Evolutionary conservation across 2,329 filamentous ascomycete genomes (phyloP).

Genomic region (Raffaelea ambrosiae): DNA sequence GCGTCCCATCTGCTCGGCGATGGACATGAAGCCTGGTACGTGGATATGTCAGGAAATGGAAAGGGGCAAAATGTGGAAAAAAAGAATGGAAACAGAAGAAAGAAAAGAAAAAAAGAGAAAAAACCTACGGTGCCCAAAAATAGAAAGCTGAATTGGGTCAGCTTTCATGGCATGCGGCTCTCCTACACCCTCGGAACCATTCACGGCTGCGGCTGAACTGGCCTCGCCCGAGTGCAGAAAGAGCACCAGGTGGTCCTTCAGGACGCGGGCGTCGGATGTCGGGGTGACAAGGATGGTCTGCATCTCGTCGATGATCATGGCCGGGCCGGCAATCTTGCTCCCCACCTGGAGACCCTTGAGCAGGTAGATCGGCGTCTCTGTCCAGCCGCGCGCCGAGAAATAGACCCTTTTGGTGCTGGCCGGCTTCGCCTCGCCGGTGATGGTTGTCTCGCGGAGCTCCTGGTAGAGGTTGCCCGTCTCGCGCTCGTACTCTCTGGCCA

Average conservation of each 20-base stretch:
- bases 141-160: constrained; percentile 68
- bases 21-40: constrained; percentile 83
- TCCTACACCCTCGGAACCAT: constrained; percentile 54
- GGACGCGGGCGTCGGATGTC: constrained; percentile 62
- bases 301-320: constrained; percentile 76
- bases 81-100: constrained; percentile 57
- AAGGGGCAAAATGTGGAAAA: too few species aligned
- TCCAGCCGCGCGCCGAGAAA: constrained; percentile 26
- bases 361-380: constrained; percentile 76
- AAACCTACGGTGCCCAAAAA: constrained; percentile 59
- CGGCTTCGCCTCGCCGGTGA: constrained; percentile 33
- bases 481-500: constrained; percentile 58
- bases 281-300: constrained; percentile 90
- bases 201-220: background rate
- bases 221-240: background rate
- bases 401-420: background rate
- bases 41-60: too few species aligned
- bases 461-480: constrained; percentile 56
- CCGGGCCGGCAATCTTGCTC: constrained; percentile 66
- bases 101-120: background rate
- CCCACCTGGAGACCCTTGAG: constrained; percentile 64
- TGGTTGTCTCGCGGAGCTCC: constrained; percentile 54
- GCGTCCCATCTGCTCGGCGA: constrained; percentile 77
- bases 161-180: constrained; percentile 35
- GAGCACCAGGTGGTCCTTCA: constrained; percentile 74